These are phyloP conservation scores for Afroboletus lepidellus DNA, from an alignment of 1,284 basidiomycete species.

Conservation along the genomic window DNA sequence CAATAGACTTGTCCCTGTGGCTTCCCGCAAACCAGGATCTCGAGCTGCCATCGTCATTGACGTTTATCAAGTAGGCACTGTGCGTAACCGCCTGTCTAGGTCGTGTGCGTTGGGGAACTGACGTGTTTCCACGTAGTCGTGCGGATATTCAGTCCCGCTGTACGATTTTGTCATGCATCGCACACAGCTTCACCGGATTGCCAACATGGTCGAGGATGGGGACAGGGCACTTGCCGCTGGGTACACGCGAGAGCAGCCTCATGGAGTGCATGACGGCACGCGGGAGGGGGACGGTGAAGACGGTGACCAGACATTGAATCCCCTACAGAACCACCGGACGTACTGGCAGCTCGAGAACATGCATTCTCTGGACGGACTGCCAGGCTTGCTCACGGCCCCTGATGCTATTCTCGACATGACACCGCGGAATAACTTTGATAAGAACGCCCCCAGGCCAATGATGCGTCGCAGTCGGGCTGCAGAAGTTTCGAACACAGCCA, in stretches of 20 bases:
- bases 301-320: neutral
- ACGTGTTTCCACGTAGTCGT: constrained; percentile 39
- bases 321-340: constrained; percentile 38
- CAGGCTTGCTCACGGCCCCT: constrained; percentile 35
- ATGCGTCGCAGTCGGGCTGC: neutral
- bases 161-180: constrained; percentile 49
- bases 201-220: constrained; percentile 30
- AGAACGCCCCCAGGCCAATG: constrained; percentile 9
- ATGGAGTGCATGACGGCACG: neutral
- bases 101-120: neutral
- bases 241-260: neutral
- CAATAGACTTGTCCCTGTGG: constrained; percentile 37
- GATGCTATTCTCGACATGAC: constrained; percentile 13
- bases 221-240: constrained; percentile 20
- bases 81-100: constrained; percentile 27
- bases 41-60: constrained; percentile 47
- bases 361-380: constrained; percentile 51
- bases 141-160: constrained; percentile 52
- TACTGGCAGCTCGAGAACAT: constrained; percentile 49
- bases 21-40: constrained; percentile 49
- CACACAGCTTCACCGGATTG: constrained; percentile 36
- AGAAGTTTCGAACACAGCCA: neutral
- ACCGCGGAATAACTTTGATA: constrained; percentile 21
- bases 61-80: constrained; percentile 52
- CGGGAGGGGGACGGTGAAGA: neutral